Evolutionary conservation across 306 rosid species (phyloP).

Genomic region (Coriaria nepalensis): DNA sequence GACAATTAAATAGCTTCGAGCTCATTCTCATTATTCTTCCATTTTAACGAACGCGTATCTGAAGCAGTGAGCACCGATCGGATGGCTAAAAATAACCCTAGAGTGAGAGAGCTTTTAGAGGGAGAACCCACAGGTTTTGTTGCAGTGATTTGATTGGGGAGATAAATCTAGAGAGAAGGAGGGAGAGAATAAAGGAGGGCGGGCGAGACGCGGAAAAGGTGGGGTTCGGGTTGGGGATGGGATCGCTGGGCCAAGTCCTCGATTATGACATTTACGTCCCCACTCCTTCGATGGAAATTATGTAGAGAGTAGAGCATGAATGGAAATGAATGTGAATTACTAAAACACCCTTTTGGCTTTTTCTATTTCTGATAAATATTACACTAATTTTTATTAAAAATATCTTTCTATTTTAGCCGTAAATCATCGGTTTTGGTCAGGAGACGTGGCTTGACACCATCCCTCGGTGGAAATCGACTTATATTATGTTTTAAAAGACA

Average conservation of each 20-base stretch:
- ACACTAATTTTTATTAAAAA: too few species aligned
- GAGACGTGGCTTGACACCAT: too few species aligned
- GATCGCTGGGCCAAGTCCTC: conserved; percentile 18
- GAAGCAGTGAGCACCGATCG: conserved; percentile 16
- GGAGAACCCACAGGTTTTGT: conserved; percentile 15
- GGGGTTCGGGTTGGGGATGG: conserved; percentile 5
- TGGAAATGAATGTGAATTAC: too few species aligned
- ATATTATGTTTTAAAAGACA: too few species aligned
- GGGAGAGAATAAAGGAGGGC: conserved; percentile 10
- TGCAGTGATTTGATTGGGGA: conserved; percentile 37
- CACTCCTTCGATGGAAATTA: not conserved
- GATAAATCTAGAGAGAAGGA: conserved; percentile 24
- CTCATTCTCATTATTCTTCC: conserved; percentile 14
- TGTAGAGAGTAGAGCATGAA: too few species aligned
- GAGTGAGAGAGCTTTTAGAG: conserved; percentile 9
- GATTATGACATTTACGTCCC: conserved; percentile 31
- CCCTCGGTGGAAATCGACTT: too few species aligned
- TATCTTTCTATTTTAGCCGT: too few species aligned
- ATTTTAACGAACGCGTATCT: conserved; percentile 8
- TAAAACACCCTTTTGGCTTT: too few species aligned
- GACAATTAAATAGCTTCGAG: conserved; percentile 25
- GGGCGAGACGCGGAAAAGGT: conserved; percentile 6
- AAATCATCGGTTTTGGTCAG: too few species aligned
- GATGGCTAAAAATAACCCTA: conserved; percentile 35
- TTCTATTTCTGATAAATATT: too few species aligned